These are phyloP conservation scores for Tricholoma flavovirens DNA, from an alignment of 768 basidiomycete species.

Conservation along the genomic window DNA sequence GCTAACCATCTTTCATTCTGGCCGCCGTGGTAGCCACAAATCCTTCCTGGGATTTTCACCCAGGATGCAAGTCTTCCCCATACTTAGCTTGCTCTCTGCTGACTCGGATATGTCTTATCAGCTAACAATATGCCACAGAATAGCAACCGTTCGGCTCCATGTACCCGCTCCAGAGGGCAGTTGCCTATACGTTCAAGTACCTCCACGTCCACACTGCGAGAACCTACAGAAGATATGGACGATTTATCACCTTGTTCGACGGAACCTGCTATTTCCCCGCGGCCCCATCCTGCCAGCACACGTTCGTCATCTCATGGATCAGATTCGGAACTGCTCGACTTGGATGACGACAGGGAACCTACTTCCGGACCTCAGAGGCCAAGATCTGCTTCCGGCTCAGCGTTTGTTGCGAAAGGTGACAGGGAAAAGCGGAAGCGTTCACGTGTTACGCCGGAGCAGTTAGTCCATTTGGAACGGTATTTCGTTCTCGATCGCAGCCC, in stretches of 20 bases:
- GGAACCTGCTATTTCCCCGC: conserved; percentile 17
- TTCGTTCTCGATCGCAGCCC: conserved; percentile 69
- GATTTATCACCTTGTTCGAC: conserved; percentile 18
- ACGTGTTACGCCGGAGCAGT: conserved; percentile 75
- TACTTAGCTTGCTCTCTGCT: not conserved
- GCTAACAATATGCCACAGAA: conserved; percentile 26
- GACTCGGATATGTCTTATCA: conserved; percentile 8
- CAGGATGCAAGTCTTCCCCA: conserved; percentile 18
- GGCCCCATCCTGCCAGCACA: not conserved
- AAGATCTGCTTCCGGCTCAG: conserved; percentile 23
- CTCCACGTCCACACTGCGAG: conserved; percentile 5
- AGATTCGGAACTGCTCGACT: conserved; percentile 15
- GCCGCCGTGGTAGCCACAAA: conserved; percentile 16
- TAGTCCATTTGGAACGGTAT: conserved; percentile 66
- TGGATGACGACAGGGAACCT: conserved; percentile 29
- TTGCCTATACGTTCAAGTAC: not conserved
- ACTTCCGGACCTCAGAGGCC: conserved; percentile 31
- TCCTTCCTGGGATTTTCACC: conserved; percentile 22
- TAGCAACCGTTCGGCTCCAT: conserved; percentile 9
- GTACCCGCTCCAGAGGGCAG: not conserved
- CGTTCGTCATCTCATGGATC: conserved; percentile 8
- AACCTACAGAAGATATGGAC: conserved; percentile 15
- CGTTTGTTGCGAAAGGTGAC: conserved; percentile 28
- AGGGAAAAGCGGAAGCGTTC: conserved; percentile 69
- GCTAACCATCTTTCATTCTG: conserved; percentile 16